Percentiles rank a stretch among this genome's conserved stretches.
Conservation (phyloP, 2,329 filamentous ascomycete species). For the Nemania sp. region DNA sequence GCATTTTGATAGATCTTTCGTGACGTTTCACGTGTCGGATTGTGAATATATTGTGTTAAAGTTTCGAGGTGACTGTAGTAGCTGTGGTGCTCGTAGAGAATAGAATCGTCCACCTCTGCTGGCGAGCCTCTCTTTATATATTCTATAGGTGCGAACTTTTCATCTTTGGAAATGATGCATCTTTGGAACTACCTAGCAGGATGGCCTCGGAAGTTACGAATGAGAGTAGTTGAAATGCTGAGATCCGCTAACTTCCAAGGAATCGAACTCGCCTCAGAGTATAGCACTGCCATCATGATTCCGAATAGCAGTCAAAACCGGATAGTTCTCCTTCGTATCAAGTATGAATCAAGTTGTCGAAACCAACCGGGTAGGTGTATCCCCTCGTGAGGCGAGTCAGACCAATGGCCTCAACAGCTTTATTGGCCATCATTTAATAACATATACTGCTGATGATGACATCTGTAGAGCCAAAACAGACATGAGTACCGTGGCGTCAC, state of each 20-base stretch:
- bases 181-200: not conserved
- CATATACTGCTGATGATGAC: not conserved
- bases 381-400: not conserved
- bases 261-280: slow-evolving; percentile 16
- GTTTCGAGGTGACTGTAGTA: not conserved
- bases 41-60: not conserved
- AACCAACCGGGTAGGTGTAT: not conserved
- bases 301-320: not conserved
- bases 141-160: not conserved
- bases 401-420: slow-evolving; percentile 16
- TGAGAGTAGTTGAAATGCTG: too few species aligned
- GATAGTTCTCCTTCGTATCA: too few species aligned
- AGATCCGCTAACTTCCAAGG: slow-evolving; percentile 2
- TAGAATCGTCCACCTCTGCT: not conserved
- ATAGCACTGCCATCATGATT: slow-evolving; percentile 19
- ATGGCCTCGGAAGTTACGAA: not conserved
- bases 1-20: not conserved
- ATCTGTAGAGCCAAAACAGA: not conserved
- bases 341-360: not conserved
- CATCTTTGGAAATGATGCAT: not conserved
- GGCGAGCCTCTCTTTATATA: slow-evolving; percentile 13
- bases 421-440: slow-evolving; percentile 12
- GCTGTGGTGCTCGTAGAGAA: not conserved
- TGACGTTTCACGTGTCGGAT: not conserved
- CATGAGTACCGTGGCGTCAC: not conserved